Evolutionary conservation across 2,329 filamentous ascomycete genomes (phyloP).

Genomic region (Ramularia collo-cygni): DNA sequence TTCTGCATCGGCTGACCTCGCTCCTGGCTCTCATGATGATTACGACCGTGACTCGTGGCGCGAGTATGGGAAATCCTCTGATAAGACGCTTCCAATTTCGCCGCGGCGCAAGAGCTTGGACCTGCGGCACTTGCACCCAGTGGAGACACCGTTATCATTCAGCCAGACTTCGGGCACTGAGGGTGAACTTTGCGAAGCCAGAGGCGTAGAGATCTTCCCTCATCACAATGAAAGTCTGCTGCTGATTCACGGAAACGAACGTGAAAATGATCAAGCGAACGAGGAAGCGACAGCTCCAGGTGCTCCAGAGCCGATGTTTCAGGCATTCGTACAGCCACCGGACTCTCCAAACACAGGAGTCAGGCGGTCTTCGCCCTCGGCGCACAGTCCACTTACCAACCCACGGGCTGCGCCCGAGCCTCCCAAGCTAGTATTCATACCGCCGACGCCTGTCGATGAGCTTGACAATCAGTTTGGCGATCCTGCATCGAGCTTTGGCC

Average conservation of each 20-base stretch:
- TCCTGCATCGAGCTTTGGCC: not conserved
- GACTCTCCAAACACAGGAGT: constrained; percentile 5
- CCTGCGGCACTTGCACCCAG: constrained; percentile 17
- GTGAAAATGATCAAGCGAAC: not conserved
- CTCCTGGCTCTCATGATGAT: too few species aligned
- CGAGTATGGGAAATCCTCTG: constrained; percentile 13
- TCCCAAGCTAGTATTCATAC: constrained; percentile 49
- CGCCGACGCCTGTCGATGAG: constrained; percentile 46
- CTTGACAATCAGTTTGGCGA: constrained; percentile 34
- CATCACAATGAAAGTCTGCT: constrained; percentile 58
- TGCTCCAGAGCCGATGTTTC: constrained; percentile 8
- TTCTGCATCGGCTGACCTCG: not conserved
- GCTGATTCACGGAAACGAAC: constrained; percentile 49
- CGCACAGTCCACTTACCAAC: constrained; percentile 54
- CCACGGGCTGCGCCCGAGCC: constrained; percentile 52
- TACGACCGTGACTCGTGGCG: not conserved
- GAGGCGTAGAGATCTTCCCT: constrained; percentile 53
- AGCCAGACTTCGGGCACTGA: constrained; percentile 25
- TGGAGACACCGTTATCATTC: constrained; percentile 21
- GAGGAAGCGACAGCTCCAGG: constrained; percentile 2
- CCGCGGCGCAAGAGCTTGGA: constrained; percentile 21
- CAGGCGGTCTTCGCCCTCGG: constrained; percentile 16
- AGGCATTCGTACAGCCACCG: constrained; percentile 14
- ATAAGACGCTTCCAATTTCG: constrained; percentile 9
- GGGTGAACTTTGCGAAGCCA: constrained; percentile 54